These are phyloP conservation scores for Penicillium macrosclerotiorum DNA, from an alignment of 495 filamentous ascomycete species.

Conservation along the genomic window DNA sequence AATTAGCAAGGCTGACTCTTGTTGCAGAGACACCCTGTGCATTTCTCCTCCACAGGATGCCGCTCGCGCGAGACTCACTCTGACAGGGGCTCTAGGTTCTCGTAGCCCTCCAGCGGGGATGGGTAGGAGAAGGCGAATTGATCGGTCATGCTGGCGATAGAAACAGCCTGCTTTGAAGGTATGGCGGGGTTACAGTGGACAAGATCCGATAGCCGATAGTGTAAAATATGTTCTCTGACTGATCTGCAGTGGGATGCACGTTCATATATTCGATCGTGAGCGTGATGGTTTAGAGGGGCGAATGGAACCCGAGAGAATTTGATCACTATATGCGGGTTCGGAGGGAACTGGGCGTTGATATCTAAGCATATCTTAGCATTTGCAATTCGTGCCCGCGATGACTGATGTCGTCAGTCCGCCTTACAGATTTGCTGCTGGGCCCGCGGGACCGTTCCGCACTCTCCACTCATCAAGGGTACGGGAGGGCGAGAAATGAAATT, in stretches of 20 bases:
- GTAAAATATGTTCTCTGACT: too few relatives aligned
- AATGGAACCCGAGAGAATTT: neutral
- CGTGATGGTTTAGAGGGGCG: too few relatives aligned
- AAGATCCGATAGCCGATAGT: too few relatives aligned
- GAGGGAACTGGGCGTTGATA: neutral
- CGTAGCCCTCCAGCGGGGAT: slow-evolving; percentile 67
- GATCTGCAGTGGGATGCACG: too few relatives aligned
- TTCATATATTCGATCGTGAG: too few relatives aligned
- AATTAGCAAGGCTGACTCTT: too few relatives aligned
- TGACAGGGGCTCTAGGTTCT: slow-evolving; percentile 58
- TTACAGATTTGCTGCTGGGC: neutral
- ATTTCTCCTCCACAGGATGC: too few relatives aligned
- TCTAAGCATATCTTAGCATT: slow-evolving; percentile 9
- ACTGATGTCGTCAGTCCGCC: slow-evolving; percentile 6
- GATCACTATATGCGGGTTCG: slow-evolving; percentile 12
- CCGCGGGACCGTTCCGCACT: slow-evolving; percentile 30
- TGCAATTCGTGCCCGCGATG: neutral
- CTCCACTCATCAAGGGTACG: slow-evolving; percentile 24
- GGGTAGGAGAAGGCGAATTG: slow-evolving; percentile 50
- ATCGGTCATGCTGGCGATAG: slow-evolving; percentile 30
- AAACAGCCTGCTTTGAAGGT: too few relatives aligned
- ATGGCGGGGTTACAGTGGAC: too few relatives aligned
- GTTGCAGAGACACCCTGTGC: too few relatives aligned
- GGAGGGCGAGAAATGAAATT: too few relatives aligned
- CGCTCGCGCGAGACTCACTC: slow-evolving; percentile 43